These are phyloP conservation scores for Lepraria neglecta DNA, from an alignment of 495 filamentous ascomycete species.

Conservation along the genomic window DNA sequence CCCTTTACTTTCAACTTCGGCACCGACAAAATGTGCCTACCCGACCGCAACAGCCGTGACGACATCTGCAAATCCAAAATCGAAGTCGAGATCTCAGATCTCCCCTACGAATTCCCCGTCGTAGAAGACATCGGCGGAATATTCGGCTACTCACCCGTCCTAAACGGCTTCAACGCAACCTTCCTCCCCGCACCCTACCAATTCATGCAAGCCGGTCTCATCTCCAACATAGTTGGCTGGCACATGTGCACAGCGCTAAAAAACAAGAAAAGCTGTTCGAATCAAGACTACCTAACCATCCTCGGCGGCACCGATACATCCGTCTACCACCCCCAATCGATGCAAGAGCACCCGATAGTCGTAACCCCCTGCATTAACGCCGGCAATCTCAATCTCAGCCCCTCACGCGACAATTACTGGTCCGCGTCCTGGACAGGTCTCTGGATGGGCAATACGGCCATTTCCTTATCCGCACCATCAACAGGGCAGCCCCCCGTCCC, in stretches of 20 bases:
- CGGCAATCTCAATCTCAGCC: neutral
- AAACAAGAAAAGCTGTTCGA: neutral
- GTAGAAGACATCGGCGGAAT: neutral
- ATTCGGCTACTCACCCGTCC: neutral
- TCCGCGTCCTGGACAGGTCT: neutral
- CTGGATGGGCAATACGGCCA: neutral
- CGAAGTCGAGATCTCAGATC: constrained; percentile 4
- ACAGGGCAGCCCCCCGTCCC: neutral
- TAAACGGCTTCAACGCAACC: neutral
- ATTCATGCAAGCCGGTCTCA: neutral
- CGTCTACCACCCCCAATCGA: neutral
- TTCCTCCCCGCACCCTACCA: neutral
- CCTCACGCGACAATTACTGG: neutral
- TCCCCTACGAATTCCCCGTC: neutral
- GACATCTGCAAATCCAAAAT: neutral
- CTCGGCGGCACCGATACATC: neutral
- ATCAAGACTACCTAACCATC: neutral
- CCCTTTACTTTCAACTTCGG: neutral
- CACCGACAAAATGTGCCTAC: neutral
- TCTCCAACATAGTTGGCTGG: neutral
- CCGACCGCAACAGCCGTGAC: neutral
- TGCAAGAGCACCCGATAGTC: neutral
- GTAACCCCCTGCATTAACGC: neutral
- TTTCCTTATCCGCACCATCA: neutral
- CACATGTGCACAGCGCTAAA: neutral